phyloP scores from a whole-genome alignment of 345 rosid species.

The Salix brachista region DNA sequence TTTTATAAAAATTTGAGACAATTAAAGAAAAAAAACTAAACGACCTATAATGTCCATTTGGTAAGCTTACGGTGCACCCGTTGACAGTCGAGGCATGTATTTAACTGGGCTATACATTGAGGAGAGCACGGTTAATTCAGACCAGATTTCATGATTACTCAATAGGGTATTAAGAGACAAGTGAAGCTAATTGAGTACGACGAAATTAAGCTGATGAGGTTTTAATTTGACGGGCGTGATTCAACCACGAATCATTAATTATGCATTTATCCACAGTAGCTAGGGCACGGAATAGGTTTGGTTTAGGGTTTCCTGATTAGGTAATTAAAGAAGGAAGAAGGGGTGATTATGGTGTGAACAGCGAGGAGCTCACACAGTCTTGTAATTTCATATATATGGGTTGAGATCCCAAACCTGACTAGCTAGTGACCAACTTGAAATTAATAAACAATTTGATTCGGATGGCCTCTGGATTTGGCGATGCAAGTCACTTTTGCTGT shows the following conservation, averaged over 20 bases:
- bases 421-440: slow-evolving; percentile 27
- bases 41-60: too few relatives aligned
- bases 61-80: too few relatives aligned
- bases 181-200: too few relatives aligned
- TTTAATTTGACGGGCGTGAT: too few relatives aligned
- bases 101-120: not conserved
- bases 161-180: not conserved
- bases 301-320: slow-evolving; percentile 30
- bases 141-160: not conserved
- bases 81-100: too few relatives aligned
- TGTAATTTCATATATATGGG: slow-evolving; percentile 5
- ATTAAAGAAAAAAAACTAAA: too few relatives aligned
- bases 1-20: too few relatives aligned
- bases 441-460: slow-evolving; percentile 30
- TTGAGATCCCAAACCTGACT: slow-evolving; percentile 43
- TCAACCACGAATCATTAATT: not conserved
- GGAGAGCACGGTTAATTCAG: not conserved
- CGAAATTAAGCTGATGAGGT: too few relatives aligned
- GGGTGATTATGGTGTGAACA: slow-evolving; percentile 14
- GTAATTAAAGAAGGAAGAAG: slow-evolving; percentile 24
- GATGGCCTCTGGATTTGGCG: slow-evolving; percentile 47
- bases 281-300: not conserved
- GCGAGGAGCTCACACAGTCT: not conserved
- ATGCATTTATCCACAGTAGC: not conserved
- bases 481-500: slow-evolving; percentile 35